Evolutionary conservation across 352 stramenopile genomes (phyloP).

Genomic region (Phytophthora sp.): DNA sequence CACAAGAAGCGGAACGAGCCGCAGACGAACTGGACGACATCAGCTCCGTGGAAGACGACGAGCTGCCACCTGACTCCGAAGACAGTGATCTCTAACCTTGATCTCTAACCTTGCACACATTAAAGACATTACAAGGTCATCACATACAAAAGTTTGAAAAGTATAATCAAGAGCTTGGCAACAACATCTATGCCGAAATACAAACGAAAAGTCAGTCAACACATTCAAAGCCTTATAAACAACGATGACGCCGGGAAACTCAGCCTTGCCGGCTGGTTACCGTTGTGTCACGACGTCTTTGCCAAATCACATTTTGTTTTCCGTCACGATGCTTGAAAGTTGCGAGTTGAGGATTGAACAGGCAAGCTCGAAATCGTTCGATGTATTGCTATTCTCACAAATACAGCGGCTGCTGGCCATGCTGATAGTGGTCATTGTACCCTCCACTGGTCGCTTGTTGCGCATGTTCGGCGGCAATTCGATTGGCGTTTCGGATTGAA

Average conservation of each 20-base stretch:
- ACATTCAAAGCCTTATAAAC: no score
- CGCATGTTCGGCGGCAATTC: constrained; percentile 31
- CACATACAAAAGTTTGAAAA: background rate
- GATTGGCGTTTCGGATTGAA: constrained; percentile 42
- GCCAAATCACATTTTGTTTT: no score
- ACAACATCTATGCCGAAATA: no score
- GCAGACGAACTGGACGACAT: constrained; percentile 50
- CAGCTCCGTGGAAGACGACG: constrained; percentile 43
- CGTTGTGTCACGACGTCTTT: no score
- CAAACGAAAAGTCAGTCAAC: no score
- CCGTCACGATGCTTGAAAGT: constrained; percentile 7
- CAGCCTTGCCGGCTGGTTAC: no score
- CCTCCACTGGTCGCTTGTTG: constrained; percentile 31
- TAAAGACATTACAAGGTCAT: background rate
- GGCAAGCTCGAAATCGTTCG: constrained; percentile 15
- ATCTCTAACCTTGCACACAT: no score
- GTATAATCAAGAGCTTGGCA: constrained; percentile 27
- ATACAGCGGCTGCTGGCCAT: constrained; percentile 36
- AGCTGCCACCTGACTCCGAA: constrained; percentile 48
- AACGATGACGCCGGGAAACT: no score
- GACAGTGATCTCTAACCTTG: constrained; percentile 61
- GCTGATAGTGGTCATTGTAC: constrained; percentile 26
- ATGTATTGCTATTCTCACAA: constrained; percentile 36
- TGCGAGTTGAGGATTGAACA: constrained; percentile 5
- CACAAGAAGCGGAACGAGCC: constrained; percentile 27